A percentile compares a stretch with the other conserved stretches of the same genome.
Conservation (phyloP, 208 protist genomes). For the Leishmania martiniquensis region DNA sequence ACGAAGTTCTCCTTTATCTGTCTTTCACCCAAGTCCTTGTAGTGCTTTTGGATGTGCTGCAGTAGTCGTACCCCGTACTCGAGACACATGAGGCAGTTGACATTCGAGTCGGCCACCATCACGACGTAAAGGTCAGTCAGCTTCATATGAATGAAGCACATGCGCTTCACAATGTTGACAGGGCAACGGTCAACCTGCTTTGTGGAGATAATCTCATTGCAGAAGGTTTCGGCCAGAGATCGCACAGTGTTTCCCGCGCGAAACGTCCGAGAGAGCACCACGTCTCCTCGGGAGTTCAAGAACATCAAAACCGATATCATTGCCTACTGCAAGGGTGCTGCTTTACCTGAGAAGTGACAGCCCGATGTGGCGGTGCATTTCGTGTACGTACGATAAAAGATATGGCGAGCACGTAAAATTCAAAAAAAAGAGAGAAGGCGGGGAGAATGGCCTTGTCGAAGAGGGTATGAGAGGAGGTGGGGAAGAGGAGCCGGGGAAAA, state of each 20-base stretch:
- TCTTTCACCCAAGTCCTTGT: constrained; percentile 92
- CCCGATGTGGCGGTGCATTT: neutral
- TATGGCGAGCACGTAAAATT: neutral
- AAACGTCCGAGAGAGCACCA: constrained; percentile 87
- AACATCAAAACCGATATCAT: constrained; percentile 91
- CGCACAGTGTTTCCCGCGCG: constrained; percentile 79
- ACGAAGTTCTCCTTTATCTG: constrained; percentile 97
- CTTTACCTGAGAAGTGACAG: constrained; percentile 1
- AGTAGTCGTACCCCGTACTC: constrained; percentile 88
- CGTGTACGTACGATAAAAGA: neutral
- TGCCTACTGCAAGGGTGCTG: neutral
- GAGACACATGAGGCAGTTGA: constrained; percentile 88
- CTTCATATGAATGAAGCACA: constrained; percentile 93
- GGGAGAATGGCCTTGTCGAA: neutral
- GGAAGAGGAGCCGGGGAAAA: neutral
- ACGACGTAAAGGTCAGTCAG: constrained; percentile 94
- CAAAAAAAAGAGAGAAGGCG: neutral
- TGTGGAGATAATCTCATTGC: constrained; percentile 80
- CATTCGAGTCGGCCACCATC: constrained; percentile 91
- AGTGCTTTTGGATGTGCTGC: constrained; percentile 93
- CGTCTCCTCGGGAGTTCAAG: constrained; percentile 88
- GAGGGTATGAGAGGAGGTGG: neutral
- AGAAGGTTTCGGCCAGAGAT: constrained; percentile 85
- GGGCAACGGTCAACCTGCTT: constrained; percentile 80
- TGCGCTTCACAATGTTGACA: constrained; percentile 85